Base-by-base conservation (phyloP, 2,329 filamentous ascomycete species). In the Neonectria ditissima region DNA sequence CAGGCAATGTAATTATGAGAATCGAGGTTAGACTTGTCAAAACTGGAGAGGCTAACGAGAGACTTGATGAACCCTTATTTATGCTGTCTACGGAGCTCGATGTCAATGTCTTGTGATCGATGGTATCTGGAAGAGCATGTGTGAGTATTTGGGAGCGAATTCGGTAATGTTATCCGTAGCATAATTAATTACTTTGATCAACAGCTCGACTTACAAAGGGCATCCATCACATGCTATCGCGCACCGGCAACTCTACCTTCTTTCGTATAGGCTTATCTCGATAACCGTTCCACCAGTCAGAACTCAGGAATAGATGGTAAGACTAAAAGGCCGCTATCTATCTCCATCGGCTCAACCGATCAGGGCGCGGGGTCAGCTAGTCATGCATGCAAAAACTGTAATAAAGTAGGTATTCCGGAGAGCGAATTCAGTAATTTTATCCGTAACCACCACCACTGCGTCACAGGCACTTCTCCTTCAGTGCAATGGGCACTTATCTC, bases 131-230 rank as follows among this genome's bases (percentile, higher is more conserved):
- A 24, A 13, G 10, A n/a, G 5, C 14, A 32, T 32, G 3, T 14
- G 32, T 13, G 26, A n/a, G 26, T 22, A 18, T 41, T 14, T 13
- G 22, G 18, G 22, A 58, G 13, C 28, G n/a, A 30, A 58, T 44
- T 51, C 9, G 26, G 55, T 16, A 43, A 58, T 44, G 13, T 24
- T 58, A 32, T 34, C 55, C 55, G 55, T 30, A 26, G 13, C 24
- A 24, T 52, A 39, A 28, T 58, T 26, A 34, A 26, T 26, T 26
- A 6, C 4, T 26, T 26, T 34, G n/a, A 34, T 24, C 10, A 16
- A 9, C 8, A n/a, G 16, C 18, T 13, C 26, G 5, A n/a, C 26
- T 45, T 32, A 43, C 47, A n/a, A n/a, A n/a, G n/a, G n/a, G n/a
- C n/a, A n/a, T n/a, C n/a, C n/a, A 58, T 37, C 16, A n/a, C 39